Evolutionary conservation across 805 yeast genomes (phyloP).

Genomic region (Lipomyces mesembrius): DNA sequence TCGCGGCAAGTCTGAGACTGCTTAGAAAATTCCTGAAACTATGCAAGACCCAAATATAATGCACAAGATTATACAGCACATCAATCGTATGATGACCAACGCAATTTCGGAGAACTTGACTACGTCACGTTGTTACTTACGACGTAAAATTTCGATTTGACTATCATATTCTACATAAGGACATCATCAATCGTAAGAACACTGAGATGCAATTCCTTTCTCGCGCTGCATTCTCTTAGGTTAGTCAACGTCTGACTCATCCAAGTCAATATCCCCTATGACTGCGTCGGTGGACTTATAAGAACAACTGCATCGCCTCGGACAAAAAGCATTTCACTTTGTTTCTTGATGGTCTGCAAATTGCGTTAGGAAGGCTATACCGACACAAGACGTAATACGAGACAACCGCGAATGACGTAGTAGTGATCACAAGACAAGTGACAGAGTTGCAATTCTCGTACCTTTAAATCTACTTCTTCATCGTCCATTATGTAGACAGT

Average conservation of each 20-base stretch:
- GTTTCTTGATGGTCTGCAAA: conserved; percentile 55
- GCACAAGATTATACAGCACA: background rate
- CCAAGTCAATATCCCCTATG: conserved; percentile 8
- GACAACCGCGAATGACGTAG: too few species aligned
- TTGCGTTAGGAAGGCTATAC: background rate
- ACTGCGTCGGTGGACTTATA: conserved; percentile 55
- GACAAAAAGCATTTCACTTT: conserved; percentile 86
- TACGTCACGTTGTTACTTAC: background rate
- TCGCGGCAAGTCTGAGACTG: background rate
- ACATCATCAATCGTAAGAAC: background rate
- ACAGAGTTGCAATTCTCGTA: conserved; percentile 5
- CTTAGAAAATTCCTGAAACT: background rate
- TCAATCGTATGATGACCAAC: background rate
- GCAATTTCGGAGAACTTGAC: too few species aligned
- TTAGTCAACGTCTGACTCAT: background rate
- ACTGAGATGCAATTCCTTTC: background rate
- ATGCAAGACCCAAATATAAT: background rate
- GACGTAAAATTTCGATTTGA: background rate
- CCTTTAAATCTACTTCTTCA: conserved; percentile 47
- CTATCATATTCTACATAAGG: background rate
- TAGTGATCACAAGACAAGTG: background rate
- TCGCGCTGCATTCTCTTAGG: background rate
- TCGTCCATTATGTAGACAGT: conserved; percentile 66
- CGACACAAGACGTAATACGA: too few species aligned
- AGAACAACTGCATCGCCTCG: conserved; percentile 97